Evolutionary conservation across 495 filamentous ascomycete genomes (phyloP).

Genomic region (Annulohypoxylon moriforme): DNA sequence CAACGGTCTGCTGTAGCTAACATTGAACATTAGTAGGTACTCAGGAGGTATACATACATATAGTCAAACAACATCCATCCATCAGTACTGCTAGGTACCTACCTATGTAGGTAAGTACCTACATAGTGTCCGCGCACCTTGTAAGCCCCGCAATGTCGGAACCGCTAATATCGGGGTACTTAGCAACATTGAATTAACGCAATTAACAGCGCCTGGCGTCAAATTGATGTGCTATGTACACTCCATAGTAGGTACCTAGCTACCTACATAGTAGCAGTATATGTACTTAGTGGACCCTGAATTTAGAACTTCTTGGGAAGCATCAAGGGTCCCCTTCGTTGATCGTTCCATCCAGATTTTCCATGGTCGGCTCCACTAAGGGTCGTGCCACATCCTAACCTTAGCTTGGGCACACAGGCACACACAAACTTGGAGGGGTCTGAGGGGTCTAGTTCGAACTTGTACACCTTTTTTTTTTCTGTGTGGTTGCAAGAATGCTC

Average conservation of each 20-base stretch:
- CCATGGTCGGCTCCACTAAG: slow-evolving; percentile 30
- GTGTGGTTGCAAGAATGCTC: slow-evolving; percentile 20
- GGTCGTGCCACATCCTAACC: slow-evolving; percentile 40
- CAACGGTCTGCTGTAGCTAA: neutral
- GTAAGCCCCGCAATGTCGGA: neutral
- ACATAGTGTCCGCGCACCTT: too few relatives aligned
- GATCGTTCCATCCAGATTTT: slow-evolving; percentile 47
- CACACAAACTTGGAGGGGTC: slow-evolving; percentile 33
- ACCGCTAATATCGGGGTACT: neutral
- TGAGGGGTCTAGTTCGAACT: slow-evolving; percentile 20
- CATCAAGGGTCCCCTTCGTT: slow-evolving; percentile 38
- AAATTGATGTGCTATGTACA: too few relatives aligned
- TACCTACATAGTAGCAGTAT: slow-evolving; percentile 6
- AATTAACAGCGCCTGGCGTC: too few relatives aligned
- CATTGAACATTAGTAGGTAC: too few relatives aligned
- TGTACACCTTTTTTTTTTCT: slow-evolving; percentile 31
- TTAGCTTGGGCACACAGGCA: slow-evolving; percentile 30
- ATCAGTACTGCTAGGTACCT: too few relatives aligned
- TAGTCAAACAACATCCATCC: too few relatives aligned
- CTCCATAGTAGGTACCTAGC: neutral
- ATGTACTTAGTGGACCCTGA: slow-evolving; percentile 36
- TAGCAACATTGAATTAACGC: neutral
- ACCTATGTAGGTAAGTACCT: too few relatives aligned
- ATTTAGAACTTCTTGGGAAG: slow-evolving; percentile 42
- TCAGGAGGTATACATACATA: too few relatives aligned